Base-by-base conservation (phyloP, 2,329 filamentous ascomycete genomes). In the Diaporthe ilicicola region DNA sequence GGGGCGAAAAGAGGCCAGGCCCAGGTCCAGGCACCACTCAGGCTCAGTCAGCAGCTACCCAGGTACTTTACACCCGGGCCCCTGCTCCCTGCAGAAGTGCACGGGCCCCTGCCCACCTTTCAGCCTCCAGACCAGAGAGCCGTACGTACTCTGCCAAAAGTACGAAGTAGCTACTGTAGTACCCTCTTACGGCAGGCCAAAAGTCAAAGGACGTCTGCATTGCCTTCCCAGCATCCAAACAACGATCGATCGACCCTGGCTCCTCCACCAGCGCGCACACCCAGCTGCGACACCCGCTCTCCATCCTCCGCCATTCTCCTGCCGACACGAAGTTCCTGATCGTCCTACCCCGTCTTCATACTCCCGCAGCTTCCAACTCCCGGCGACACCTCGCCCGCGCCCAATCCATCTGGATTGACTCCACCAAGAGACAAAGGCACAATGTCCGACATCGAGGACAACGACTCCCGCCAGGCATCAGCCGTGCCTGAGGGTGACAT, bases 361-460 rank as follows among this genome's bases (percentile, higher is more conserved):
- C 22, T 17, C 12, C 32, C 19, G 8, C 54, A n/a, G 50, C 59
- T 32, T 19, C 66, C 10, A 29, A 37, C 32, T 70, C 74, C 59
- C 13, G 29, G 10, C 59, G 13, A 37, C 42, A 24, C 59, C 13
- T 62, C 19, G 13, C 19, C n/a, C 42, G n/a, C 39, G 9, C 7
- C 53, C 39, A 9, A 8, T 10, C 44, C 4, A 27, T 48, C 51
- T 48, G 27, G 32, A n/a, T 62, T 27, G 7, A 24, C 42, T 32
- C 29, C 6, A 27, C 15, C 51, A 37, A 17, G 37, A 34, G 22
- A 68, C 53, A 48, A 59, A 50, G 42, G 34, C 53, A 75, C 48
- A 53, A 85, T 85, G 83, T 73, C 72, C 61, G 70, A 72, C n/a
- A 44, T 64, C 54, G 72, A 73, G 34, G 72, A 72, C 42, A 67